These are phyloP conservation scores for Penicillium brasilianum DNA, from an alignment of 2,329 filamentous ascomycete species.

Conservation along the genomic window DNA sequence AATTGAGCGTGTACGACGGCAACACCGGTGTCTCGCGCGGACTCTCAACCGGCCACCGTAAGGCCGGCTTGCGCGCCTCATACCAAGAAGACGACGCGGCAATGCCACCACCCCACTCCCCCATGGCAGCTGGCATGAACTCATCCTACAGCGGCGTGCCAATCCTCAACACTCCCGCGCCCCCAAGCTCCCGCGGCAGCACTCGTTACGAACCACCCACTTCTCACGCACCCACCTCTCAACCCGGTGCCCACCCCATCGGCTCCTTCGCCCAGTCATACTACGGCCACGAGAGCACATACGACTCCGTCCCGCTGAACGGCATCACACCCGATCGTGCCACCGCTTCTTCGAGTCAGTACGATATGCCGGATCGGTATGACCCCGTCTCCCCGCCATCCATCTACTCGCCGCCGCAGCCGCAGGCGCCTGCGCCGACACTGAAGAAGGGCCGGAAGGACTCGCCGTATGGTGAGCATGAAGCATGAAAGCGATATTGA, in stretches of 20 bases:
- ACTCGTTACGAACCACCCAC: slow-evolving; percentile 28
- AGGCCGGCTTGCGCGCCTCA: slow-evolving; percentile 30
- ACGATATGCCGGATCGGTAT: slow-evolving; percentile 53
- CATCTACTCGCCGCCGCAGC: slow-evolving; percentile 61
- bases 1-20: slow-evolving; percentile 25
- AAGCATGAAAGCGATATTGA: neutral
- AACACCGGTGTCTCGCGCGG: slow-evolving; percentile 40
- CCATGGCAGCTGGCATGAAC: slow-evolving; percentile 26
- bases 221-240: slow-evolving; percentile 10
- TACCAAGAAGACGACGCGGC: slow-evolving; percentile 16
- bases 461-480: slow-evolving; percentile 7
- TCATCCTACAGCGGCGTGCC: slow-evolving; percentile 33
- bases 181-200: slow-evolving; percentile 29
- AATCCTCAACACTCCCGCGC: slow-evolving; percentile 34
- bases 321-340: slow-evolving; percentile 74
- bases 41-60: slow-evolving; percentile 49
- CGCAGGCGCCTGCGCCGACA: slow-evolving; percentile 4
- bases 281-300: slow-evolving; percentile 21
- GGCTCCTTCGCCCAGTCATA: slow-evolving; percentile 25
- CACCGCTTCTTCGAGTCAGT: slow-evolving; percentile 22
- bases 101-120: slow-evolving; percentile 24
- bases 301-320: slow-evolving; percentile 21
- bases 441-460: neutral
- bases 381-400: slow-evolving; percentile 75
- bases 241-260: slow-evolving; percentile 12